Base-by-base conservation (phyloP, 75 land plant genomes). In the Selaginella moellendorffii region DNA sequence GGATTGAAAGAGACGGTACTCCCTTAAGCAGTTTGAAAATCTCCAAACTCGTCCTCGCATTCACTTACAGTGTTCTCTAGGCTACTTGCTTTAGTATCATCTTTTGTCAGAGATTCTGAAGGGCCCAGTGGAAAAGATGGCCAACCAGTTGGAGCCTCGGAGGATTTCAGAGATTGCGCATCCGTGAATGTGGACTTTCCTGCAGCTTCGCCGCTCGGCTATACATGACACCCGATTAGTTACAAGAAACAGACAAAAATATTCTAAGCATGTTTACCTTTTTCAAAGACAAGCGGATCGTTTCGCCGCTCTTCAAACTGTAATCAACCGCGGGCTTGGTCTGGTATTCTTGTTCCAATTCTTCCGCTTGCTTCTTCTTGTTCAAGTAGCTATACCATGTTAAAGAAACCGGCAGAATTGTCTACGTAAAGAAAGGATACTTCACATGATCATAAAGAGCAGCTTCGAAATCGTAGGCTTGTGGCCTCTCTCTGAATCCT, bases 401-500 rank as follows among this genome's bases (percentile, higher is more conserved):
- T 62, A 62, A 5, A n/a, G 26, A 27, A 10, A 28, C 30, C 30
- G 10, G 17, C 18, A 21, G 12, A 29, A 10, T 31, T 20, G 20
- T 60, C 24, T 10, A 21, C 27, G 26, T 5, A 62, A 14, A 25
- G 1, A 10, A 56, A 76, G 80, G 76, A 73, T 90, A 87, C 97
- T 92, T 92, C 79, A 92, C 72, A 71, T 92, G 97, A 30, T 92
- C 97, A 72, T 89, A 85, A 18, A 92, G 76, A 25, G 97, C 97
- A 69, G 96, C 97, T 63, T 92, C 89, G 64, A 92, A 92, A 65
- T 92, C 97, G 80, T 92, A 92, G 31, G 97, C 95, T 46, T 85
- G 70, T 24, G 84, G 68, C 67, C 97, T 92, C 73, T 92, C 97
- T 46, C 97, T 76, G 64, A 92, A 88, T 21, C 97, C 97, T 51